Conservation (phyloP, 495 filamentous ascomycete genomes). For the Chaetomium tenue region DNA sequence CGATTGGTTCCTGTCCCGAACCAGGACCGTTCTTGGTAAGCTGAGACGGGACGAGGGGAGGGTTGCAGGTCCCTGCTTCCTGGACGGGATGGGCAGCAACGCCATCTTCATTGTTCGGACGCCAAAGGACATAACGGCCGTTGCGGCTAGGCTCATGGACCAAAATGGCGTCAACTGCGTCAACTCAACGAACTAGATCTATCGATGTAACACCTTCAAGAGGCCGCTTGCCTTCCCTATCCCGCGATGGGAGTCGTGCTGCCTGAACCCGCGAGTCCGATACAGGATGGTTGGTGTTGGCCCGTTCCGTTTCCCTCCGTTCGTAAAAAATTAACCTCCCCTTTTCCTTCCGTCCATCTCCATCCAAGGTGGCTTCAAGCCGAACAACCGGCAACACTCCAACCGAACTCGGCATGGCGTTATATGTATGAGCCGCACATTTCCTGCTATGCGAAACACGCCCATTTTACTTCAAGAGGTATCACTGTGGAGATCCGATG, state of each 20-base stretch:
- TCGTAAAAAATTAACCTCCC: slow-evolving; percentile 6
- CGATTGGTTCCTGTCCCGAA: background rate
- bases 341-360: background rate
- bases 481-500: slow-evolving; percentile 39
- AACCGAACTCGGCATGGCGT: background rate
- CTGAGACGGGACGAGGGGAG: background rate
- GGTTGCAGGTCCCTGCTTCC: background rate
- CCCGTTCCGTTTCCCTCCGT: background rate
- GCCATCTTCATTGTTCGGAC: background rate
- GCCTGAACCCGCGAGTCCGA: slow-evolving; percentile 5
- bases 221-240: background rate
- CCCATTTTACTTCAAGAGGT: slow-evolving; percentile 37
- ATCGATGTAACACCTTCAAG: background rate
- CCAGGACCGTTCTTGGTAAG: background rate
- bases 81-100: background rate
- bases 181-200: background rate
- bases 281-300: background rate
- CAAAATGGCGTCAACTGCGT: background rate
- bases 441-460: slow-evolving; percentile 23
- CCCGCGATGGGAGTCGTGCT: slow-evolving; percentile 14
- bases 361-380: background rate
- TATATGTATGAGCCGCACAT: slow-evolving; percentile 19
- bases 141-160: background rate
- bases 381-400: slow-evolving; percentile 5
- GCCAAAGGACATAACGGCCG: background rate